These are phyloP conservation scores for Heritiera littoralis DNA, from an alignment of 345 rosid genomes.

Conservation along the genomic window DNA sequence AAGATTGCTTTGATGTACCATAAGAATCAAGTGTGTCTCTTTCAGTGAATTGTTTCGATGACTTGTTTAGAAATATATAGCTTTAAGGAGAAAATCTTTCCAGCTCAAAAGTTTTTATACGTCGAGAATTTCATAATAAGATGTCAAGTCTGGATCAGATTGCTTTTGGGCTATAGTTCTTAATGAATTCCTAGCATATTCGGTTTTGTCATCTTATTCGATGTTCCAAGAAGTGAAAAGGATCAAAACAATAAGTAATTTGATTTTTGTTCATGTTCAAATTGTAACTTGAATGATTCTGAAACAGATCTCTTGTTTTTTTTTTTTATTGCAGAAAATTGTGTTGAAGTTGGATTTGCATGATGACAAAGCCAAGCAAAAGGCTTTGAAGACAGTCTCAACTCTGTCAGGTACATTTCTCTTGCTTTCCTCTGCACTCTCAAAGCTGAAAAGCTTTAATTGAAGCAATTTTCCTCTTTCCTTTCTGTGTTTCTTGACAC, in stretches of 20 bases:
- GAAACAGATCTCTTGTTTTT: slow-evolving; percentile 26
- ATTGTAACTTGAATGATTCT: slow-evolving; percentile 7
- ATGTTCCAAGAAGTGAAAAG: not conserved
- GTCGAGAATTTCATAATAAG: not conserved
- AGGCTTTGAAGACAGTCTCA: slow-evolving; percentile 84
- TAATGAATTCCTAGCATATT: not conserved
- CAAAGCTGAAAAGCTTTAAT: not conserved
- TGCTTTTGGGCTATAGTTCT: not conserved
- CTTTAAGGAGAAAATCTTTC: not conserved
- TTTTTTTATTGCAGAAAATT: slow-evolving; percentile 56
- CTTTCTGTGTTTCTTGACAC: not conserved
- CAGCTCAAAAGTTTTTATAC: not conserved
- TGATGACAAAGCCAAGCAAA: slow-evolving; percentile 81
- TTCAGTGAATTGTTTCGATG: slow-evolving; percentile 7
- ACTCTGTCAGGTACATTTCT: slow-evolving; percentile 63
- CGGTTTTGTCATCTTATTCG: not conserved
- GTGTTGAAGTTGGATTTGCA: slow-evolving; percentile 72
- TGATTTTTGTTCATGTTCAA: not conserved
- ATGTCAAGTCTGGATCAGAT: not conserved
- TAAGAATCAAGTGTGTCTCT: slow-evolving; percentile 12
- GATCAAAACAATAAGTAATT: not conserved
- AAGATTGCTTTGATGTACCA: not conserved
- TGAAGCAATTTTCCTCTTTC: not conserved
- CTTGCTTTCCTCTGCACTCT: not conserved
- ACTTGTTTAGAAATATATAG: not conserved